These are phyloP conservation scores for Hymenotorrendiella dingleyae DNA, from an alignment of 2,329 filamentous ascomycete genomes.

Conservation along the genomic window DNA sequence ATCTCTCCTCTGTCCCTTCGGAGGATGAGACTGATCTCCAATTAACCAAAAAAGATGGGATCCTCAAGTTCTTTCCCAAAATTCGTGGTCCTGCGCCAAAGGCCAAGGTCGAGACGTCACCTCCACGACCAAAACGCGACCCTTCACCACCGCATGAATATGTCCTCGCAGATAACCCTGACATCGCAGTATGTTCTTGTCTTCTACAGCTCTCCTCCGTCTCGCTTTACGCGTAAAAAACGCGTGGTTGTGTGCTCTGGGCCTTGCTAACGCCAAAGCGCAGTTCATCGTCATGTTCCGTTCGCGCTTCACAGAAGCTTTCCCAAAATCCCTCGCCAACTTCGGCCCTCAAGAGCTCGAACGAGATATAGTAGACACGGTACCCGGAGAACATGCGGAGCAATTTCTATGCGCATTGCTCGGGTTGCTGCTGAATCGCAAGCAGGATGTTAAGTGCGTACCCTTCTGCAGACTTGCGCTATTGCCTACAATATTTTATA, in stretches of 20 bases:
- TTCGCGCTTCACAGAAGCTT: constrained; percentile 83
- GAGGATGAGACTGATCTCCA: constrained; percentile 48
- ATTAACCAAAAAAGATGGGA: constrained; percentile 49
- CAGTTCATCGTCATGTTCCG: constrained; percentile 99
- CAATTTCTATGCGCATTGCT: constrained; percentile 84
- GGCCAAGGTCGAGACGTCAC: constrained; percentile 50
- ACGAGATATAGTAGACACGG: constrained; percentile 68
- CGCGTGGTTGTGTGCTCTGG: constrained; percentile 38
- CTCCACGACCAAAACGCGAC: constrained; percentile 69
- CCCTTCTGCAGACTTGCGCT: constrained; percentile 1
- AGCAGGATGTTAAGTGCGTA: constrained; percentile 96
- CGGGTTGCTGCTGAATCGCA: constrained; percentile 85
- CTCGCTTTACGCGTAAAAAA: constrained; percentile 42
- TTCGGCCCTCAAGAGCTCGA: constrained; percentile 96
- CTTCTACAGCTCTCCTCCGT: constrained; percentile 30
- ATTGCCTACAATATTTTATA: constrained; percentile 1
- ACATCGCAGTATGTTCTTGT: constrained; percentile 74
- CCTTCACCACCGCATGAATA: constrained; percentile 88
- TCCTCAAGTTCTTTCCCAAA: constrained; percentile 64
- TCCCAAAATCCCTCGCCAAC: constrained; percentile 80
- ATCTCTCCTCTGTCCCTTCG: constrained; percentile 52
- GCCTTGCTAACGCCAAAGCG: constrained; percentile 31
- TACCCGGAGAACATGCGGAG: constrained; percentile 81
- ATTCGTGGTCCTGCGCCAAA: constrained; percentile 36
- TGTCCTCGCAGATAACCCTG: constrained; percentile 81